Evolutionary conservation across 345 rosid genomes (phyloP).

Genomic region (Hevea brasiliensis): DNA sequence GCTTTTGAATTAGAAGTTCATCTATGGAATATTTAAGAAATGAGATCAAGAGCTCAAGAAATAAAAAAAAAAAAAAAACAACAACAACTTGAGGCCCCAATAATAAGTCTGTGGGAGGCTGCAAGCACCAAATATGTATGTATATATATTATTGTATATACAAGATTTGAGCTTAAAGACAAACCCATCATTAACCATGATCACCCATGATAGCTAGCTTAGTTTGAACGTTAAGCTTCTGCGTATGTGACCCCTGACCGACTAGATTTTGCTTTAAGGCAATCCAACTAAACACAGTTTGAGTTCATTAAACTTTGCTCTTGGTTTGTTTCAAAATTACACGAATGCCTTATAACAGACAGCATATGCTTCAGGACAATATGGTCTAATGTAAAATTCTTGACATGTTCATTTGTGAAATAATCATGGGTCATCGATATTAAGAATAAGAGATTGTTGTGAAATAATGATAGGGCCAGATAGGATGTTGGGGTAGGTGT

Average conservation of each 20-base stretch:
- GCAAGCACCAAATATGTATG: not conserved
- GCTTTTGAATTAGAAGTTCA: too few species aligned
- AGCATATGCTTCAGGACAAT: not conserved
- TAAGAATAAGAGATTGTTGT: not conserved
- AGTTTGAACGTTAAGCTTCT: conserved; percentile 65
- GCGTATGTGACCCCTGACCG: conserved; percentile 24
- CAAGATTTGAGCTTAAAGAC: conserved; percentile 9
- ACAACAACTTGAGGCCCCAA: too few species aligned
- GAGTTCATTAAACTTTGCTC: conserved; percentile 10
- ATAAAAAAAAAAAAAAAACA: not conserved
- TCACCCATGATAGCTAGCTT: conserved; percentile 36
- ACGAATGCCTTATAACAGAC: not conserved
- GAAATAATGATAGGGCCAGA: conserved; percentile 7
- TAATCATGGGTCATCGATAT: not conserved
- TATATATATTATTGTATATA: not conserved
- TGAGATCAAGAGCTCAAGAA: too few species aligned
- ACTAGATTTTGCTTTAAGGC: conserved; percentile 42
- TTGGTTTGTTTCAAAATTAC: conserved; percentile 6
- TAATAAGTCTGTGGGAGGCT: too few species aligned
- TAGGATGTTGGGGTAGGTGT: not conserved
- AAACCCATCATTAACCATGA: conserved; percentile 21
- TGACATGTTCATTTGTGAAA: conserved; percentile 9
- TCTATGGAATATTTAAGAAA: too few species aligned
- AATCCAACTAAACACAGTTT: conserved; percentile 20
- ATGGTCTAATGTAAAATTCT: not conserved